These are phyloP conservation scores for Peniophora sp. DNA, from an alignment of 1,284 basidiomycete species.

Conservation along the genomic window DNA sequence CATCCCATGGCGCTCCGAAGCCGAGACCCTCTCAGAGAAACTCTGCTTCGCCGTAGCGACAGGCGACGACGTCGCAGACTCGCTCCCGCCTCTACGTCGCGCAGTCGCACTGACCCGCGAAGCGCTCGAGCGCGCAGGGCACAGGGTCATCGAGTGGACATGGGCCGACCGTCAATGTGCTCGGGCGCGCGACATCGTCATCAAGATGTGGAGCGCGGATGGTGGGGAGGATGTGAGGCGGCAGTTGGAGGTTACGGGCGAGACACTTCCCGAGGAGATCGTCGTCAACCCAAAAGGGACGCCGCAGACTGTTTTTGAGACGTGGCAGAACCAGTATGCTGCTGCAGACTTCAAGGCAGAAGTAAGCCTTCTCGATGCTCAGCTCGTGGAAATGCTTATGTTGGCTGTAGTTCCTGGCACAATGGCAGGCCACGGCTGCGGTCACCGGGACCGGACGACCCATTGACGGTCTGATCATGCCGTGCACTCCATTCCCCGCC, in stretches of 20 bases:
- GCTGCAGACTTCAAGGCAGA: too few relatives aligned
- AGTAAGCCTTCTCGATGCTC: too few relatives aligned
- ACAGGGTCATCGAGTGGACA: conserved; percentile 43
- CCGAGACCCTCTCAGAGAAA: conserved; percentile 31
- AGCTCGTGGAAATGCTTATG: too few relatives aligned
- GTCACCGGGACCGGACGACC: conserved; percentile 37
- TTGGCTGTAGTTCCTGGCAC: conserved; percentile 7
- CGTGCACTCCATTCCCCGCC: conserved; percentile 25
- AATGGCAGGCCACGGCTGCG: conserved; percentile 32
- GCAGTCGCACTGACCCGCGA: conserved; percentile 38
- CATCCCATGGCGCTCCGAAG: conserved; percentile 38
- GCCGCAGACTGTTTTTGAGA: too few relatives aligned
- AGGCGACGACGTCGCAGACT: conserved; percentile 41
- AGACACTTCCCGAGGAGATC: too few relatives aligned
- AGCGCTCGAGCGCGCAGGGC: conserved; percentile 41
- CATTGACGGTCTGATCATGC: conserved; percentile 34
- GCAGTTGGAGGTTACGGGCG: too few relatives aligned
- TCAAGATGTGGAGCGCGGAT: too few relatives aligned
- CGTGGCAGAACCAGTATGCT: too few relatives aligned
- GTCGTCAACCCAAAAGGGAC: too few relatives aligned
- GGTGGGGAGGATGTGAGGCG: too few relatives aligned
- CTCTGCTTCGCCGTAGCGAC: conserved; percentile 36
- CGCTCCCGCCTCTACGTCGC: conserved; percentile 42
- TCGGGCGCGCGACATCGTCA: too few relatives aligned
- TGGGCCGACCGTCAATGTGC: too few relatives aligned